Evolutionary conservation across 495 filamentous ascomycete species (phyloP), one percentile per base, ranked within the genome.

Genomic region (Durotheca rogersii): DNA sequence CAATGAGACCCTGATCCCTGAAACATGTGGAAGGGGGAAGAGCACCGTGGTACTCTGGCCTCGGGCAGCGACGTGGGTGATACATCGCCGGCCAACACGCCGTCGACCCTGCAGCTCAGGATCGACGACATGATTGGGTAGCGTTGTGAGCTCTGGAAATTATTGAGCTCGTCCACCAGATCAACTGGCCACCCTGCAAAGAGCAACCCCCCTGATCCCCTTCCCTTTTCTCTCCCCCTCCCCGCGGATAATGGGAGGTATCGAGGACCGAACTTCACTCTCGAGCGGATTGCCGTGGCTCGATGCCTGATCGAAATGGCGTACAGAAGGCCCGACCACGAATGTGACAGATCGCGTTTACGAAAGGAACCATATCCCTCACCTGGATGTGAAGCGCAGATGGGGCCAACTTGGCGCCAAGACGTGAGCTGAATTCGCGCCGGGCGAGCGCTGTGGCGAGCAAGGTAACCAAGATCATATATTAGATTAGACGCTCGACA

Each of bases 261-360:
- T 27, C 9, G 23, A 9, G 14, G 20, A 20, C 15, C 18, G 5
- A 39, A 11, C 11, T 10, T 20, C 3, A 17, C 12, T 12, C 9
- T 16, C 4, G 10, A 15, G 38, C 21, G 15, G 18, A 19, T 11
- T 20, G 7, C 21, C 14, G 29, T 45, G 29, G 40, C 52, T 56
- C 25, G 29, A 43, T 12, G 16, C 25, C 18, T 19, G 34, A 16
- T 30, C 6, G 15, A 53, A 18, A 31, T 12, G 5, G 21, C 36
- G 43, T 9, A 37, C 19, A 47, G 53, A 57, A 41, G 53, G 42
- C 23, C 47, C 42, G 47, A 47, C 38, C 30, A 27, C 25, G 32
- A 51, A 47, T 46, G 30, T 51, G 47, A 57, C 27, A 47, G 23
- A 39, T 51, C 53, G 27, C 36, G 47, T 57, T 36, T 21, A 29